A percentile compares a stretch with the other conserved stretches of the same genome.
These are phyloP conservation scores for Hypocreales sp. DNA, from an alignment of 2,329 filamentous ascomycete genomes.

Conservation along the genomic window DNA sequence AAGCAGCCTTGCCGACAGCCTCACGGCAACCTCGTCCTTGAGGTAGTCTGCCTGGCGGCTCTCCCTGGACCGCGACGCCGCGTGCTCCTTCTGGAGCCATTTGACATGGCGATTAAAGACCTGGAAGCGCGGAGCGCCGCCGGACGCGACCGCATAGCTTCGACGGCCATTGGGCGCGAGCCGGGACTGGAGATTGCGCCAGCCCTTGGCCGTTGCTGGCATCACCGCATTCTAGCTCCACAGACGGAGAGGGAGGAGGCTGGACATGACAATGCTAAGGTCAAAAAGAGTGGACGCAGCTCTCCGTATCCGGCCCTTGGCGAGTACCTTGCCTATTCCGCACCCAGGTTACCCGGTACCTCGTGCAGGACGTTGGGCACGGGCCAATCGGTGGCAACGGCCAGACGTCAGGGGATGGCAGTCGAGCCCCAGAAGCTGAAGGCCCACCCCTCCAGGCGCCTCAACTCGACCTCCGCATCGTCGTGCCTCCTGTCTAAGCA, in stretches of 20 bases:
- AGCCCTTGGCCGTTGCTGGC: constrained; percentile 13
- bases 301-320: too few relatives aligned
- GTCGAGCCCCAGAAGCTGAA: neutral
- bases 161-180: constrained; percentile 20
- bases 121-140: constrained; percentile 64
- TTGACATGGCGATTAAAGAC: constrained; percentile 86
- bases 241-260: too few relatives aligned
- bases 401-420: too few relatives aligned
- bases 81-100: constrained; percentile 81
- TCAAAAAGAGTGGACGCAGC: too few relatives aligned
- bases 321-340: too few relatives aligned
- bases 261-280: too few relatives aligned
- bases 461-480: neutral
- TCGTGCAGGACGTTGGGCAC: too few relatives aligned
- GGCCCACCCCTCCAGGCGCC: neutral
- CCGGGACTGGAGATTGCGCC: constrained; percentile 8
- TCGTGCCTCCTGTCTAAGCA: too few relatives aligned
- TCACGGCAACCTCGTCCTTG: constrained; percentile 76
- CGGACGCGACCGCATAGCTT: constrained; percentile 62
- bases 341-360: too few relatives aligned
- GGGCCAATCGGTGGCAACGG: too few relatives aligned
- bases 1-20: constrained; percentile 73
- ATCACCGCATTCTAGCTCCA: constrained; percentile 14
- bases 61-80: constrained; percentile 50
- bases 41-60: constrained; percentile 82